Evolutionary conservation across 192 early-diverging fungal species (phyloP).

Genomic region (Coemansia sp.): DNA sequence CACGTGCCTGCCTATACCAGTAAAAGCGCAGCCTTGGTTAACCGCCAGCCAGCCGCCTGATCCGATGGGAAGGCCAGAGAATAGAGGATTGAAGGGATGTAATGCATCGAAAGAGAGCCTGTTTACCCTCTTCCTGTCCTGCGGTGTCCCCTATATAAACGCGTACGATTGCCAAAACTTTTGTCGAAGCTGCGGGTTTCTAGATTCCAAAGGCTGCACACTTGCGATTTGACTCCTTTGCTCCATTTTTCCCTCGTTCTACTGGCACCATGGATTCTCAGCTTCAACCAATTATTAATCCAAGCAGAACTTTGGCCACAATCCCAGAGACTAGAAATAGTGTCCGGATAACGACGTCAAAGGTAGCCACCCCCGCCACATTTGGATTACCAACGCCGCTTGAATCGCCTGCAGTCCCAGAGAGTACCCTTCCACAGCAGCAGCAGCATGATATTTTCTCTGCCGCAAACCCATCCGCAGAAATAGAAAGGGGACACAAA

Average conservation of each 20-base stretch:
- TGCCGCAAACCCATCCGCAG: not conserved
- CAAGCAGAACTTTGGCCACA: not conserved
- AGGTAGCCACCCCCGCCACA: not conserved
- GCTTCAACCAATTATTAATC: not conserved
- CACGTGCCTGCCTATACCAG: not conserved
- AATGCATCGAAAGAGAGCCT: not conserved
- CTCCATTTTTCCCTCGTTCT: not conserved
- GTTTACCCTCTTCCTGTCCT: not conserved
- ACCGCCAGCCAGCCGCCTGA: not conserved
- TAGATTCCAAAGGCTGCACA: too few relatives aligned
- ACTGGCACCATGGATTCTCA: not conserved
- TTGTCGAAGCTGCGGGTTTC: not conserved
- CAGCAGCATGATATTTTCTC: not conserved
- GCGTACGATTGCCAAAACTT: too few relatives aligned
- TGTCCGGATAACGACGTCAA: not conserved
- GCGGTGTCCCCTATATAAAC: too few relatives aligned
- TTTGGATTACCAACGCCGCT: slow-evolving; percentile 36
- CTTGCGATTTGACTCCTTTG: not conserved
- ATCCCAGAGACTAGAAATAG: not conserved
- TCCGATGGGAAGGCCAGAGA: not conserved
- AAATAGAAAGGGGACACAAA: slow-evolving; percentile 10
- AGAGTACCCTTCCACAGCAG: not conserved
- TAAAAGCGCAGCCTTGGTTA: not conserved
- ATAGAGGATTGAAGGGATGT: not conserved
- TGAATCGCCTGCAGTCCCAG: slow-evolving; percentile 25